A percentile compares a stretch with the other conserved stretches of the same genome.
Conservation (phyloP, 1,139 yeast species). For the Hanseniaspora uvarum region DNA sequence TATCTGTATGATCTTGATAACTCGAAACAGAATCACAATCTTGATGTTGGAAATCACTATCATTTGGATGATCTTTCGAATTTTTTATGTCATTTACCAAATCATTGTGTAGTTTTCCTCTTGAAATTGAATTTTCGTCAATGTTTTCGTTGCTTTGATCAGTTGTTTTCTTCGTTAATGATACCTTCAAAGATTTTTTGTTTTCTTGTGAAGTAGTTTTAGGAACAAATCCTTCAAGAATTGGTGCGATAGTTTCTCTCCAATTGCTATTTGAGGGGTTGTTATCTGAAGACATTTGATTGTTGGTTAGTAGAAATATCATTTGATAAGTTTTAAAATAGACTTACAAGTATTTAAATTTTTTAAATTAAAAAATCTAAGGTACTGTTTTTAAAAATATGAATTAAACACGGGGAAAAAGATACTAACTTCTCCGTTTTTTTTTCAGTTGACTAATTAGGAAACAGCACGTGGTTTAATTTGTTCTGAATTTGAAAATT, state of each 20-base stretch:
- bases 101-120: not conserved
- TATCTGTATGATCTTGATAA: conserved; percentile 13
- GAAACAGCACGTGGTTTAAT: no score
- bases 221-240: conserved; percentile 60
- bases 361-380: no score
- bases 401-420: no score
- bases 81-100: not conserved
- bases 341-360: no score
- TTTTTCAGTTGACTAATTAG: no score
- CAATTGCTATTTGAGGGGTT: conserved; percentile 11
- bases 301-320: not conserved
- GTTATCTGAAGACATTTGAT: not conserved
- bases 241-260: conserved; percentile 62
- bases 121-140: conserved; percentile 20
- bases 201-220: conserved; percentile 56
- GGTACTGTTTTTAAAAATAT: no score
- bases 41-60: not conserved
- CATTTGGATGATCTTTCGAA: not conserved
- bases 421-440: no score
- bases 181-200: conserved; percentile 31
- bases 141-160: conserved; percentile 2
- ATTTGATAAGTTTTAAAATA: no score
- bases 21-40: conserved; percentile 15
- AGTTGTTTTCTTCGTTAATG: conserved; percentile 28
- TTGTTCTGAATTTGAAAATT: no score